Percentiles rank a stretch among this genome's conserved stretches.
These are phyloP conservation scores for Akanthomyces muscarius DNA, from an alignment of 2,329 filamentous ascomycete species.

Conservation along the genomic window DNA sequence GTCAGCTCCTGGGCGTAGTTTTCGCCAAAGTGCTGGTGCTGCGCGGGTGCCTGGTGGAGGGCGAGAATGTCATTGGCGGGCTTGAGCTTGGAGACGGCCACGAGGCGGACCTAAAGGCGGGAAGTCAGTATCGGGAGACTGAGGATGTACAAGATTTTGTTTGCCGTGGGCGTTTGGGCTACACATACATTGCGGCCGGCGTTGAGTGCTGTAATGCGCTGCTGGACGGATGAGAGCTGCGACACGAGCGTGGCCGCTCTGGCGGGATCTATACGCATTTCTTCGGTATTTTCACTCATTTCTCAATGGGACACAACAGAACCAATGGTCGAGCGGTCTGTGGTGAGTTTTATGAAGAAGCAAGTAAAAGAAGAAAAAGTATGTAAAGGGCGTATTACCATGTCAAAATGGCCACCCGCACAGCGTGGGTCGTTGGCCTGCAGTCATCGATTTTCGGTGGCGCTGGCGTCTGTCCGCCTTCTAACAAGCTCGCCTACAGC, in stretches of 20 bases:
- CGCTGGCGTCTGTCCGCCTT: background rate
- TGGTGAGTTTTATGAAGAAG: background rate
- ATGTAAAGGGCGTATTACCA: conserved; percentile 6
- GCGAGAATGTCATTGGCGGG: conserved; percentile 86
- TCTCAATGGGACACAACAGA: conserved; percentile 14
- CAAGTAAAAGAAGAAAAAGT: background rate
- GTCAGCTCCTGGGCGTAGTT: conserved; percentile 91
- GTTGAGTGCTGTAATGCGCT: conserved; percentile 52
- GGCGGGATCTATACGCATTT: conserved; percentile 59
- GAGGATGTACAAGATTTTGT: no score
- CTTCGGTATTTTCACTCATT: conserved; percentile 41
- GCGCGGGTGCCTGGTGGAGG: conserved; percentile 59
- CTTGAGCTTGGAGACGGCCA: conserved; percentile 95
- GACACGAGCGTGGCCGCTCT: conserved; percentile 60
- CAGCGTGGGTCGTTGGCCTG: conserved; percentile 12
- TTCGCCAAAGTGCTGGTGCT: conserved; percentile 83
- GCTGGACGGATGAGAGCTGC: conserved; percentile 57
- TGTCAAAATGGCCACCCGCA: background rate
- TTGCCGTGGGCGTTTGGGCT: no score
- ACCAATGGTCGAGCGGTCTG: background rate
- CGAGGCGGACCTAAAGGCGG: conserved; percentile 64
- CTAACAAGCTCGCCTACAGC: background rate
- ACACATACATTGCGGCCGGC: conserved; percentile 51
- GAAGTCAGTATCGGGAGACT: background rate
- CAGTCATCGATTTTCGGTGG: conserved; percentile 10